Conservation (phyloP, 768 basidiomycete genomes). For the Leucosporidium scottii region DNA sequence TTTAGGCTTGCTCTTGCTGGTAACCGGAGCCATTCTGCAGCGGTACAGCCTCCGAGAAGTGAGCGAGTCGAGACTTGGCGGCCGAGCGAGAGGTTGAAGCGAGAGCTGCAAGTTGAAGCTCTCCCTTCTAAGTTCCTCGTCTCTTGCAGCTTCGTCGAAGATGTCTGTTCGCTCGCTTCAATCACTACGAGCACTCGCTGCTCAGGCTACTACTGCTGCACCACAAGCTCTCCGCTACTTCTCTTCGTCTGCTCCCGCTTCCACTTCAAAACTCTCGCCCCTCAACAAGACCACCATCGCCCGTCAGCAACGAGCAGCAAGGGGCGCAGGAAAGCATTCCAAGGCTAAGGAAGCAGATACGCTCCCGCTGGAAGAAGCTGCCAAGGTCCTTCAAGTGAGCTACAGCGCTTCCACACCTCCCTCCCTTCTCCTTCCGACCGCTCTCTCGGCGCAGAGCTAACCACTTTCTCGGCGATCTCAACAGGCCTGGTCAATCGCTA, state of each 20-base stretch:
- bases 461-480: not conserved
- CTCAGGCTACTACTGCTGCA: too few species aligned
- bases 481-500: slow-evolving; percentile 42
- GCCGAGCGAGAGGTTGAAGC: too few species aligned
- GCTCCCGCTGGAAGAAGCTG: slow-evolving; percentile 27
- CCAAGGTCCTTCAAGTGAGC: slow-evolving; percentile 30
- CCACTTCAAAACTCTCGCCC: slow-evolving; percentile 18
- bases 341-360: slow-evolving; percentile 35
- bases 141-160: too few species aligned
- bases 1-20: too few species aligned
- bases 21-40: too few species aligned
- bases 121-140: too few species aligned
- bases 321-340: slow-evolving; percentile 17
- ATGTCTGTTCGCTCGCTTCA: too few species aligned
- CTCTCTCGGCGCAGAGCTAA: not conserved
- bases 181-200: too few species aligned
- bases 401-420: not conserved
- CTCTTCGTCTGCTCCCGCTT: not conserved
- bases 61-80: too few species aligned
- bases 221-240: not conserved
- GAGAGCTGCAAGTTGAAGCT: too few species aligned
- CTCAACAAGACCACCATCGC: slow-evolving; percentile 28
- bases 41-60: too few species aligned
- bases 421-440: not conserved
- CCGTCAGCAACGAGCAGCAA: slow-evolving; percentile 11